A percentile compares a stretch with the other conserved stretches of the same genome.
Conservation (phyloP, 805 yeast species). For the Pichia paraexigua region DNA sequence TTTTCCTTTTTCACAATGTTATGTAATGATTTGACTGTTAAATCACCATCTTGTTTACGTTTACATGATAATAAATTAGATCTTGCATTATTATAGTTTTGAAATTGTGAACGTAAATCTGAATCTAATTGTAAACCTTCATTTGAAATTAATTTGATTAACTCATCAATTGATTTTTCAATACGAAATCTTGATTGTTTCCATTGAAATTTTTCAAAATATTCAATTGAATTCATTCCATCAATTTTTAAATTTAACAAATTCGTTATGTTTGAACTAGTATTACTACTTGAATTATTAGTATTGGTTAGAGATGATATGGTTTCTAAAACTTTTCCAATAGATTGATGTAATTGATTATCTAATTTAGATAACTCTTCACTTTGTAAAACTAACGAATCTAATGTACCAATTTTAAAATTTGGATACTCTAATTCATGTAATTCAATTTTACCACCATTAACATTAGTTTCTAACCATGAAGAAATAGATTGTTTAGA, state of each 20-base stretch:
- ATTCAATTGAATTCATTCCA: constrained; percentile 47
- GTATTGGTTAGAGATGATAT: constrained; percentile 34
- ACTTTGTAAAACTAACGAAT: constrained; percentile 80
- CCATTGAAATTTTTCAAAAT: constrained; percentile 76
- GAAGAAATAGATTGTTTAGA: constrained; percentile 24
- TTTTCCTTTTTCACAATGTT: constrained; percentile 78
- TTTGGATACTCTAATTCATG: constrained; percentile 59
- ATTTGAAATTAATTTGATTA: constrained; percentile 58
- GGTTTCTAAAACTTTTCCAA: constrained; percentile 71
- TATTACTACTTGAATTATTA: constrained; percentile 16
- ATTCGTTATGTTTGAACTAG: constrained; percentile 9
- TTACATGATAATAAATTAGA: constrained; percentile 81
- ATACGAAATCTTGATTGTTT: constrained; percentile 77
- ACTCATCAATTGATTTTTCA: constrained; percentile 73
- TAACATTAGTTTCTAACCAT: constrained; percentile 50
- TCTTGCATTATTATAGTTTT: constrained; percentile 73
- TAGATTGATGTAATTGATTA: constrained; percentile 60
- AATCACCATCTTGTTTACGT: constrained; percentile 88
- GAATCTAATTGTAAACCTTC: constrained; percentile 80
- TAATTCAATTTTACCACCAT: constrained; percentile 53
- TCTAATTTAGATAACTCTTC: constrained; percentile 85
- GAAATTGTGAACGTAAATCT: constrained; percentile 73
- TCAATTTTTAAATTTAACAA: constrained; percentile 23
- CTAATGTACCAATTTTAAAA: constrained; percentile 92
- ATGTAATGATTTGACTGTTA: constrained; percentile 84